Evolutionary conservation across 2,329 filamentous ascomycete species (phyloP).

Genomic region (Dactylella cylindrospora): DNA sequence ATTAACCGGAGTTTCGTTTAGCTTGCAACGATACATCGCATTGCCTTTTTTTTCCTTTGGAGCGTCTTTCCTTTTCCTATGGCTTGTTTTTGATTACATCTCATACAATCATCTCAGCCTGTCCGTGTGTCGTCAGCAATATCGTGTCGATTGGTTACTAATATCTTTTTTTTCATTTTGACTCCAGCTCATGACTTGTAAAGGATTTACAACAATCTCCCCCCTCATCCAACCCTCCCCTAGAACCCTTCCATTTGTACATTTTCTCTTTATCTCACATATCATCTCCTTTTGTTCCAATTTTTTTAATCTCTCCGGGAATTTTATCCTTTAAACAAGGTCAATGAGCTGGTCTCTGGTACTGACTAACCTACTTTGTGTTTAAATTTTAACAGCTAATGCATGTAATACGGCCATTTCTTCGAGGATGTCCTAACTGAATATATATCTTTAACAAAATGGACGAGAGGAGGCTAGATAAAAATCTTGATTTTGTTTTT

Average conservation of each 20-base stretch:
- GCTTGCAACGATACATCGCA: slow-evolving; percentile 21
- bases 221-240: slow-evolving; percentile 48
- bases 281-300: slow-evolving; percentile 3
- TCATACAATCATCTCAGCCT: neutral
- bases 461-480: slow-evolving; percentile 28
- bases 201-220: slow-evolving; percentile 29
- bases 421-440: slow-evolving; percentile 27
- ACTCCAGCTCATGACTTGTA: slow-evolving; percentile 7
- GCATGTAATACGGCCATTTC: neutral
- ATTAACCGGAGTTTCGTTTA: too few relatives aligned
- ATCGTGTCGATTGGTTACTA: neutral
- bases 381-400: neutral
- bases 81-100: slow-evolving; percentile 3
- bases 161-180: slow-evolving; percentile 1
- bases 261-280: neutral
- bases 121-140: neutral
- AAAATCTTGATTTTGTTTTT: slow-evolving; percentile 3
- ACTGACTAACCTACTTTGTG: neutral
- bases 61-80: slow-evolving; percentile 8
- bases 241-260: slow-evolving; percentile 13
- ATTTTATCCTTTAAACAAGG: neutral
- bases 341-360: slow-evolving; percentile 25
- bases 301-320: slow-evolving; percentile 2
- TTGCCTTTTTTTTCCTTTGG: slow-evolving; percentile 8
- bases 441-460: slow-evolving; percentile 2